Base-by-base conservation (phyloP, 2,329 filamentous ascomycete genomes). In the Emericellopsis cladophorae region DNA sequence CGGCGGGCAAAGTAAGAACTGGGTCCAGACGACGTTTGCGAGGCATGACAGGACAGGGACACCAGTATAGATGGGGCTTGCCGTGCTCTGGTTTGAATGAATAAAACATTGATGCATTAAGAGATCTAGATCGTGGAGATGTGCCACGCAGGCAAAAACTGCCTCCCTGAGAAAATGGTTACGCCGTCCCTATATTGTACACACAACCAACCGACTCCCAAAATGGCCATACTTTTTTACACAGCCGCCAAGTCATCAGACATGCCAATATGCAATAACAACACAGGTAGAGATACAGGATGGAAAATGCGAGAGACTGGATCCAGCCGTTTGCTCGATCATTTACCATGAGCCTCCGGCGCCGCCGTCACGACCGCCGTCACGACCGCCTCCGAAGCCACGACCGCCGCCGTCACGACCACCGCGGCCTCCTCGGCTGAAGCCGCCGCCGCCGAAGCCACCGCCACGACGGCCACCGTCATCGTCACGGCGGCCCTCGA, bases 401-500 rank as follows among this genome's bases (percentile, higher is more conserved):
- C 26, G 24, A 32, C 40, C 9, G 33, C 15, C 9, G n/a, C 15
- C n/a, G 33, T 21, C 18, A n/a, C 33, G 33, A 35, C 33, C 33
- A 35, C 33, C 33, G n/a, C 33, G 26, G 26, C 26, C 9, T 9
- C 26, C 26, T 9, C 26, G 9, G 26, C 26, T 12, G 12, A 29
- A 35, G 26, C 26, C 26, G 7, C 26, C 24, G 24, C 40, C 12
- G 24, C 40, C 33, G 8, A 24, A 26, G 36, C 15, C 35, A 21
- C 26, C 33, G 36, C 40, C 16, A 11, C 35, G 31, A n/a, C 15
- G 36, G 24, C 42, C 40, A 21, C 36, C 37, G 15, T 42, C 40
- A 16, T 46, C 47, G 8, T 42, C 39, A 10, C 45, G 42, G 31
- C 39, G 41, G 15, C 45, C 32, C 15, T 40, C 38, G 26, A 37